These are phyloP conservation scores for Eucalyptus sp. DNA, from an alignment of 345 rosid genomes.

Conservation along the genomic window DNA sequence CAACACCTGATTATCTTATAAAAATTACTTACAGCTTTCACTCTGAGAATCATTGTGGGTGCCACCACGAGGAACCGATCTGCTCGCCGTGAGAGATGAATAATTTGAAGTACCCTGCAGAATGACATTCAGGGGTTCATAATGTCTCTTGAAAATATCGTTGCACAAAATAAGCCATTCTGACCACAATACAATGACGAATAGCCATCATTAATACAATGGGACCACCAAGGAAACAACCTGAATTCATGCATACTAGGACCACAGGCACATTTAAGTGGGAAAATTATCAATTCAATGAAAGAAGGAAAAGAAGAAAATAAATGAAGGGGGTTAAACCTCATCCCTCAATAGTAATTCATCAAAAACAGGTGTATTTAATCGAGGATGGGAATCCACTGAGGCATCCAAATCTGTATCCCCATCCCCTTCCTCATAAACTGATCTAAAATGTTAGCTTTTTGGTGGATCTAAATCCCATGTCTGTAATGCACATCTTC, in stretches of 20 bases:
- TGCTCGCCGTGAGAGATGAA: neutral
- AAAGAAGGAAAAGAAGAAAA: neutral
- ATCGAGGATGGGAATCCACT: neutral
- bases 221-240: neutral
- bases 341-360: neutral
- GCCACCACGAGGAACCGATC: conserved; percentile 5
- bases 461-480: neutral
- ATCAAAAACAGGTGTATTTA: neutral
- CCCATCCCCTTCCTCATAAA: neutral
- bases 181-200: neutral
- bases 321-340: neutral
- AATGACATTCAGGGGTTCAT: neutral
- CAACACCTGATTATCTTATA: neutral
- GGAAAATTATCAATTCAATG: neutral
- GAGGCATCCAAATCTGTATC: neutral
- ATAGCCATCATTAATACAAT: neutral
- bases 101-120: neutral
- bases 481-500: neutral
- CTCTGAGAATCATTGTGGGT: conserved; percentile 8
- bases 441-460: neutral
- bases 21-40: conserved; percentile 1
- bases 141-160: neutral
- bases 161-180: neutral
- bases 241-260: neutral
- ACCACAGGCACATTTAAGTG: neutral